Evolutionary conservation across 306 rosid genomes (phyloP).

Genomic region (Inga oerstediana): DNA sequence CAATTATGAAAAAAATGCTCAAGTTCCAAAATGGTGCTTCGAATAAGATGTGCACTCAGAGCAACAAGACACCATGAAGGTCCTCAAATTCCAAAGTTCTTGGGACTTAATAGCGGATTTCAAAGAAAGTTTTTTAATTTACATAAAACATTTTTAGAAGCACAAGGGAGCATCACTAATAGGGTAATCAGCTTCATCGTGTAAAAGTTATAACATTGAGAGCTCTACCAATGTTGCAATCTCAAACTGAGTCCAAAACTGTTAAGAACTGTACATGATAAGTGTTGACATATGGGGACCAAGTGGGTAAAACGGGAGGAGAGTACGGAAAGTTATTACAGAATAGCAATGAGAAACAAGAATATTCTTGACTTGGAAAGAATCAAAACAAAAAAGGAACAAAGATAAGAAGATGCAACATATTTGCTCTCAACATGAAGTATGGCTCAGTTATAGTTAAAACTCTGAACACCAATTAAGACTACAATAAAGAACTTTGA

Average conservation of each 20-base stretch:
- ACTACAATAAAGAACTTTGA: background rate
- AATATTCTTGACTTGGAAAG: background rate
- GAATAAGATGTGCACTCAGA: constrained; percentile 2
- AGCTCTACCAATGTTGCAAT: background rate
- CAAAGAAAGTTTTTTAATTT: background rate
- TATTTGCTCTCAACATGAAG: background rate
- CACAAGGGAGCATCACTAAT: background rate
- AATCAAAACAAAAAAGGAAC: background rate
- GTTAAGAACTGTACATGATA: background rate
- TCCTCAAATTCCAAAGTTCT: background rate
- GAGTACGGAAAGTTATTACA: constrained; percentile 6
- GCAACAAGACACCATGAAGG: background rate
- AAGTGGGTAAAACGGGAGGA: background rate
- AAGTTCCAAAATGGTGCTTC: constrained; percentile 5
- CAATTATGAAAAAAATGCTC: constrained; percentile 1
- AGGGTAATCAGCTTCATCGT: background rate
- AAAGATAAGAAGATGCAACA: background rate
- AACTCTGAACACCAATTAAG: background rate
- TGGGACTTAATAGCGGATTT: background rate
- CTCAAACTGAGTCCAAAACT: background rate
- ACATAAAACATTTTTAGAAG: background rate
- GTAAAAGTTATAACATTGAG: background rate
- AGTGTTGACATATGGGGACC: background rate
- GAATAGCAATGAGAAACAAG: background rate
- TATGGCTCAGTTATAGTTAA: background rate